Percentiles rank a stretch among this genome's conserved stretches.
Evolutionary conservation across 2,329 filamentous ascomycete genomes (phyloP).

Genomic region (Aureobasidium sp.): DNA sequence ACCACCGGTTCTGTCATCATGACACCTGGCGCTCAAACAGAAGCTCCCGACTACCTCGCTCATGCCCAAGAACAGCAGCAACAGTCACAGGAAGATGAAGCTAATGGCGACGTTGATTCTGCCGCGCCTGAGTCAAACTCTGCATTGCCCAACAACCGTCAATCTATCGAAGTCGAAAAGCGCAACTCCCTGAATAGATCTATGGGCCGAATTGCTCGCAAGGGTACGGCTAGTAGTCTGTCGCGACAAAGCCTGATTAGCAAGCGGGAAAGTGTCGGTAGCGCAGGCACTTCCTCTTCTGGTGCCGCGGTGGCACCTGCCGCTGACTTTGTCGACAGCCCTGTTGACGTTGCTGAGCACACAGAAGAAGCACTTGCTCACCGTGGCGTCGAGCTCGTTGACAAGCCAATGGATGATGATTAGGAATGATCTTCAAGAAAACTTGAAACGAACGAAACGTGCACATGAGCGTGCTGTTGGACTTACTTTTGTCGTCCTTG

Average conservation of each 20-base stretch:
- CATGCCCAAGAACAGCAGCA: constrained; percentile 20
- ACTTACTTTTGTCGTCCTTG: neutral
- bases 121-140: constrained; percentile 1
- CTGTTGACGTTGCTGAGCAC: constrained; percentile 19
- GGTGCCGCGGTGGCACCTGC: constrained; percentile 29
- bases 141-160: constrained; percentile 19
- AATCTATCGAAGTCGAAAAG: constrained; percentile 45
- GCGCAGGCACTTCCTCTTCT: constrained; percentile 29
- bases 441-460: constrained; percentile 13
- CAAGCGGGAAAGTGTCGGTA: constrained; percentile 33
- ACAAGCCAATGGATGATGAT: constrained; percentile 62
- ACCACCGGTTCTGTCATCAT: constrained; percentile 17
- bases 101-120: constrained; percentile 17
- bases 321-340: constrained; percentile 21
- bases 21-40: constrained; percentile 18
- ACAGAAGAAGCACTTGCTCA: constrained; percentile 27
- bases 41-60: constrained; percentile 20
- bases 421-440: constrained; percentile 14
- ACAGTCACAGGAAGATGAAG: constrained; percentile 1
- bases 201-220: constrained; percentile 32
- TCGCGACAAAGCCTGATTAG: constrained; percentile 30
- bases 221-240: constrained; percentile 39
- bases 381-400: constrained; percentile 60
- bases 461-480: constrained; percentile 10
- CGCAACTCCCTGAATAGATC: constrained; percentile 57